A percentile compares a stretch with the other conserved stretches of the same genome.
Conservation (phyloP, 23 red algal species). For the Gracilariopsis chorda region DNA sequence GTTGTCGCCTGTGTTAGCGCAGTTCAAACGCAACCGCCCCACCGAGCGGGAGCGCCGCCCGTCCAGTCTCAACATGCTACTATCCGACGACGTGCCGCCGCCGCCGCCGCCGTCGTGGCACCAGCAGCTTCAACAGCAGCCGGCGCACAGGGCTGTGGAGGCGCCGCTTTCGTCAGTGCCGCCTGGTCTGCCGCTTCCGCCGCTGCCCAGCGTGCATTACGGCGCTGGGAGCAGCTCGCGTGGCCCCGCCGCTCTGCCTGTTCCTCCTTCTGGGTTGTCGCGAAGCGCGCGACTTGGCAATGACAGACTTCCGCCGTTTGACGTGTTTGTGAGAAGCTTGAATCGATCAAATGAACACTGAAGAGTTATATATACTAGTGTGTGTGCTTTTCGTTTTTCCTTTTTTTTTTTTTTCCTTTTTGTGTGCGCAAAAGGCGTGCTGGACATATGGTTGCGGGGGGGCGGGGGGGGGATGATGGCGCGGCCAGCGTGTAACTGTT, state of each 20-base stretch:
- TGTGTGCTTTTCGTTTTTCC: background rate
- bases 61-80: background rate
- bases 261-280: background rate
- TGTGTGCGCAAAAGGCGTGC: no score
- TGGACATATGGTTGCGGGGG: no score
- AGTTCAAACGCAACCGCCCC: background rate
- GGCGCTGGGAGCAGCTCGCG: background rate
- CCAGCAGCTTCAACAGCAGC: background rate
- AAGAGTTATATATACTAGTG: background rate
- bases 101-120: background rate
- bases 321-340: background rate
- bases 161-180: no score
- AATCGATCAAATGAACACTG: background rate
- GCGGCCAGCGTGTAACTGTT: no score
- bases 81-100: background rate
- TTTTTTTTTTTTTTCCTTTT: no score
- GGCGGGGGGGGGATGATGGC: no score
- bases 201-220: background rate
- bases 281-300: background rate
- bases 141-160: no score
- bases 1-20: background rate
- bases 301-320: background rate
- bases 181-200: background rate
- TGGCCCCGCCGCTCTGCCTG: background rate
- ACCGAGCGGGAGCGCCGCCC: background rate